Conservation (phyloP, 805 yeast species). For the Ogataea henricii region DNA sequence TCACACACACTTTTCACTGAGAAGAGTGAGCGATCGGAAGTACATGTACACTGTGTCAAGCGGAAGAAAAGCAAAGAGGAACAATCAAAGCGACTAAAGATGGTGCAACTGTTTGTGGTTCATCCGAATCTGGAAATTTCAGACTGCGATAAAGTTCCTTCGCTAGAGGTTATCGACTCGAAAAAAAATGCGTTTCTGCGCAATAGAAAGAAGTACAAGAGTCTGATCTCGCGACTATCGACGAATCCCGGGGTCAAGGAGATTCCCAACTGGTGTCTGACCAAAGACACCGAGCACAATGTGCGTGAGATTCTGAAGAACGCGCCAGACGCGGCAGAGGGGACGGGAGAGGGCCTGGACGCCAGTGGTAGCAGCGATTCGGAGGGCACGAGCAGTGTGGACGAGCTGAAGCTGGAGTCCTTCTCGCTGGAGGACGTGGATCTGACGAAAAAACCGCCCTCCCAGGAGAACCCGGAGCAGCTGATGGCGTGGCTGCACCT, state of each 20-base stretch:
- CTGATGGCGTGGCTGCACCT: conserved; percentile 9
- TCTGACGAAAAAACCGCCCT: conserved; percentile 5
- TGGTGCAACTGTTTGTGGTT: conserved; percentile 34
- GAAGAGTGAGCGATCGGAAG: too few species aligned
- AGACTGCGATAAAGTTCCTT: conserved; percentile 29
- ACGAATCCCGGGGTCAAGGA: conserved; percentile 15
- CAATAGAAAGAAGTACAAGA: conserved; percentile 17
- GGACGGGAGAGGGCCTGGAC: too few species aligned
- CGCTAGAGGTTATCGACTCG: conserved; percentile 17
- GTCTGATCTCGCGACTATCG: conserved; percentile 14
- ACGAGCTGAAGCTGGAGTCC: conserved; percentile 12
- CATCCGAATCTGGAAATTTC: conserved; percentile 35
- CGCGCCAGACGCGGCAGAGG: background rate
- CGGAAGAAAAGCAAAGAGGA: background rate
- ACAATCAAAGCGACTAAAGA: too few species aligned
- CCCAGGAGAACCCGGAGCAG: background rate
- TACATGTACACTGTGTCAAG: background rate
- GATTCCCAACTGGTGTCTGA: conserved; percentile 25
- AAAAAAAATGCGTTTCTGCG: conserved; percentile 23
- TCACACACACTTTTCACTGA: background rate
- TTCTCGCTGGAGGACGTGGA: conserved; percentile 11
- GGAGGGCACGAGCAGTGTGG: conserved; percentile 7
- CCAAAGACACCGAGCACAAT: conserved; percentile 17
- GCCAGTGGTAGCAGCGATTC: background rate
- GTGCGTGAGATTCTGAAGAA: conserved; percentile 12